phyloP scores from a whole-genome alignment of 352 stramenopile genomes.

The Aphanomyces stellatus region DNA sequence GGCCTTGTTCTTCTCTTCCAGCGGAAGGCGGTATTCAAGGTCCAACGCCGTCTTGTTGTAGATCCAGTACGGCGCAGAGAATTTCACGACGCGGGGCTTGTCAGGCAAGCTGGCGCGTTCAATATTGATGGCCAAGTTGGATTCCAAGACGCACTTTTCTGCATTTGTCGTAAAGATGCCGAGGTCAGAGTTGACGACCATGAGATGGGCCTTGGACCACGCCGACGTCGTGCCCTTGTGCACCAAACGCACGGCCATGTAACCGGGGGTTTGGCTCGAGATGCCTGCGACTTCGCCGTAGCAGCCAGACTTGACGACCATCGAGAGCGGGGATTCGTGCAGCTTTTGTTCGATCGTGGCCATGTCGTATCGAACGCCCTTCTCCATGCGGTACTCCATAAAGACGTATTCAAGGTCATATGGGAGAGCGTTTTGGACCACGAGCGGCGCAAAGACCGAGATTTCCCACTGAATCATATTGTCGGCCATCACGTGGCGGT shows the following conservation, averaged over 20 bases:
- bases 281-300: constrained; percentile 69
- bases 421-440: constrained; percentile 78
- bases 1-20: constrained; percentile 33
- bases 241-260: constrained; percentile 58
- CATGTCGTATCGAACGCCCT: constrained; percentile 46
- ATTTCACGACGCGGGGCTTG: constrained; percentile 63
- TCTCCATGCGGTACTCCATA: constrained; percentile 65
- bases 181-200: constrained; percentile 65
- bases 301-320: constrained; percentile 53
- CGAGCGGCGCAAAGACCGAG: constrained; percentile 62
- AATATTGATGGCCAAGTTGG: constrained; percentile 54
- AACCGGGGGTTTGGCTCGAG: constrained; percentile 56
- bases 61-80: constrained; percentile 80
- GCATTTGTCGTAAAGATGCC: constrained; percentile 65
- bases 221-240: constrained; percentile 30
- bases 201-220: constrained; percentile 80
- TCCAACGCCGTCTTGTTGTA: constrained; percentile 73
- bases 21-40: constrained; percentile 49
- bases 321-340: constrained; percentile 33
- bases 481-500: constrained; percentile 15
- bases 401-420: constrained; percentile 82
- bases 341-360: constrained; percentile 50
- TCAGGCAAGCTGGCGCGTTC: constrained; percentile 62
- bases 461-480: constrained; percentile 63
- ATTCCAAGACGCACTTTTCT: constrained; percentile 43